These are phyloP conservation scores for Aspergillus sclerotioniger DNA, from an alignment of 495 filamentous ascomycete species.

Conservation along the genomic window DNA sequence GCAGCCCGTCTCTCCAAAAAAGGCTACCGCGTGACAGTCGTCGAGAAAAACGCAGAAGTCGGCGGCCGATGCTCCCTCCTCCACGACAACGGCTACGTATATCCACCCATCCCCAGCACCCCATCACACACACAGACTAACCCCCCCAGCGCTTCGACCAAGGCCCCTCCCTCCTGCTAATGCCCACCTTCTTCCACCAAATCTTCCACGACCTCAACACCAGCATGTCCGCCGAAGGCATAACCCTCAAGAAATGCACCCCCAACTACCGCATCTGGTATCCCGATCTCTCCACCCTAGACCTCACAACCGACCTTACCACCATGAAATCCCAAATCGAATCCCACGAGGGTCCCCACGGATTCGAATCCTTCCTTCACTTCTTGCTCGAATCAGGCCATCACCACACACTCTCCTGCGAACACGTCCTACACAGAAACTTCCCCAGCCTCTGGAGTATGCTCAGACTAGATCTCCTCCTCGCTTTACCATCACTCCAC, in stretches of 20 bases:
- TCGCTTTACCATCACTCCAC: not conserved
- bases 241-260: slow-evolving; percentile 63
- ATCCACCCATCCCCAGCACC: not conserved
- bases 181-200: slow-evolving; percentile 62
- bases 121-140: not conserved
- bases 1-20: slow-evolving; percentile 3
- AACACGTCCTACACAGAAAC: slow-evolving; percentile 59
- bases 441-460: slow-evolving; percentile 46
- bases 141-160: slow-evolving; percentile 61
- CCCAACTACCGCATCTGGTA: slow-evolving; percentile 70
- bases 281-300: slow-evolving; percentile 55
- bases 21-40: slow-evolving; percentile 5
- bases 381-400: slow-evolving; percentile 61
- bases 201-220: slow-evolving; percentile 63
- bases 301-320: slow-evolving; percentile 57
- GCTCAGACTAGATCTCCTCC: not conserved
- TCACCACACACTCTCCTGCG: slow-evolving; percentile 61
- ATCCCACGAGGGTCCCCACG: slow-evolving; percentile 61
- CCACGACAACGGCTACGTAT: not conserved
- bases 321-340: slow-evolving; percentile 65
- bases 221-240: slow-evolving; percentile 54
- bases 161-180: slow-evolving; percentile 66
- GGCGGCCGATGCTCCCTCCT: slow-evolving; percentile 7
- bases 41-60: not conserved
- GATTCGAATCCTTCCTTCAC: slow-evolving; percentile 60